A percentile compares a stretch with the other conserved stretches of the same genome.
phyloP scores from a whole-genome alignment of 306 rosid species.

The Vigna angularis region DNA sequence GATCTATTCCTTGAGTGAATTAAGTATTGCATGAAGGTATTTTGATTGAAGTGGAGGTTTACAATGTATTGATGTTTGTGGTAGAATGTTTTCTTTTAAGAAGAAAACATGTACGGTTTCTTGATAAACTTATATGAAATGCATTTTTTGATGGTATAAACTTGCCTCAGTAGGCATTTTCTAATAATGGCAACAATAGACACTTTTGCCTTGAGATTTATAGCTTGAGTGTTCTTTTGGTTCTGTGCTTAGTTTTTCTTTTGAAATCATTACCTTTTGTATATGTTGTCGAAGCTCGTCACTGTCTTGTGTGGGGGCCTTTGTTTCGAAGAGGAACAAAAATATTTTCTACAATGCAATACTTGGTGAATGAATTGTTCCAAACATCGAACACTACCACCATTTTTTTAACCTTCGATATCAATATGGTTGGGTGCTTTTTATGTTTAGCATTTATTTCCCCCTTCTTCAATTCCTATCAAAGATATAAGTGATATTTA shows the following conservation, averaged over 20 bases:
- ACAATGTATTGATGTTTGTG: constrained; percentile 45
- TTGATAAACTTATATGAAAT: constrained; percentile 48
- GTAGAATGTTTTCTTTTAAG: constrained; percentile 49
- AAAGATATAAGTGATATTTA: too few species aligned
- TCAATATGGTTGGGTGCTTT: not conserved
- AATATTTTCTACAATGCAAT: not conserved
- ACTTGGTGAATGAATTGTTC: not conserved
- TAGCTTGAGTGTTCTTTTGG: not conserved
- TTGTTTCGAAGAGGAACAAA: constrained; percentile 8
- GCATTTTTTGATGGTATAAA: constrained; percentile 39
- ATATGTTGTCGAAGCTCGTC: not conserved
- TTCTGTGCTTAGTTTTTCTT: not conserved
- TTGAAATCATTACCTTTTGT: not conserved
- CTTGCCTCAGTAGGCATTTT: constrained; percentile 33
- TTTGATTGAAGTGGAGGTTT: constrained; percentile 49
- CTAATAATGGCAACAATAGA: constrained; percentile 50
- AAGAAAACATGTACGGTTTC: constrained; percentile 45
- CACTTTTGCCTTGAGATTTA: constrained; percentile 35
- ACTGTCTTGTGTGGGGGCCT: not conserved
- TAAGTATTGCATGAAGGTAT: constrained; percentile 43
- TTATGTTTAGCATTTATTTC: too few species aligned
- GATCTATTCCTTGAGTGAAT: constrained; percentile 78
- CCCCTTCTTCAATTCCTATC: too few species aligned
- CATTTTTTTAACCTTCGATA: not conserved
- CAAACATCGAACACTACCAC: not conserved